Percentiles rank a stretch among this genome's conserved stretches.
Evolutionary conservation across 2,329 filamentous ascomycete species (phyloP).

Genomic region (Cladosporium sphaerospermum): DNA sequence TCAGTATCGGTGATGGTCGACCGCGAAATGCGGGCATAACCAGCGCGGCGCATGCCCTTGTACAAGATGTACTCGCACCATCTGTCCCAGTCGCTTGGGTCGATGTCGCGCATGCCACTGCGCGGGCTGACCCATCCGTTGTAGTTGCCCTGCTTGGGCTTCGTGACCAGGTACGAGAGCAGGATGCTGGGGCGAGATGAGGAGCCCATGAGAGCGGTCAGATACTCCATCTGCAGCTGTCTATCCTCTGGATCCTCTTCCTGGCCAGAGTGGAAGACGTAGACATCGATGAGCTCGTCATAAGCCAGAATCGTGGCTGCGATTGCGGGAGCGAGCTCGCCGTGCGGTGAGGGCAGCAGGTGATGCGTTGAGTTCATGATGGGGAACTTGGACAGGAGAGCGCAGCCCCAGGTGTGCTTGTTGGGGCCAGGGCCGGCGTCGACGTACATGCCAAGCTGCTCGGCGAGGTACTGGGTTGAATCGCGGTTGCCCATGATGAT

Average conservation of each 20-base stretch:
- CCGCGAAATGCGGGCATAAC: conserved; percentile 83
- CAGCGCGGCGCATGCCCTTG: conserved; percentile 77
- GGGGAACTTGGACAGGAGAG: conserved; percentile 91
- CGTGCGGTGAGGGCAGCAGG: conserved; percentile 84
- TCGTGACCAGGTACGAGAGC: conserved; percentile 87
- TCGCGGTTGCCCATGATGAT: conserved; percentile 99
- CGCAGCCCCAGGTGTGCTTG: conserved; percentile 97
- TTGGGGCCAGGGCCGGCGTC: conserved; percentile 96
- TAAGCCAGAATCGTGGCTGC: conserved; percentile 95
- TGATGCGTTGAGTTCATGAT: conserved; percentile 97
- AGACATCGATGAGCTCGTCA: conserved; percentile 81
- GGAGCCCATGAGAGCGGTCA: conserved; percentile 80
- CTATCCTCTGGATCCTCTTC: conserved; percentile 94
- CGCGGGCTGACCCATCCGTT: conserved; percentile 83
- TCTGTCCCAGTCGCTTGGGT: conserved; percentile 85
- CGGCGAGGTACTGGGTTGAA: conserved; percentile 87
- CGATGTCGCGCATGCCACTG: conserved; percentile 93
- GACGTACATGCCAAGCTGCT: conserved; percentile 97
- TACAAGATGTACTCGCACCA: conserved; percentile 99
- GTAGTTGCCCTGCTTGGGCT: conserved; percentile 88
- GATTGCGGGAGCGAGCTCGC: conserved; percentile 91
- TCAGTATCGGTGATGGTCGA: conserved; percentile 96
- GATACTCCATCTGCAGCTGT: conserved; percentile 76
- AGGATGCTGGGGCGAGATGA: conserved; percentile 75
- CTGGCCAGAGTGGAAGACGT: conserved; percentile 97